These are phyloP conservation scores for Pisolithus orientalis DNA, from an alignment of 768 basidiomycete genomes.

Conservation along the genomic window DNA sequence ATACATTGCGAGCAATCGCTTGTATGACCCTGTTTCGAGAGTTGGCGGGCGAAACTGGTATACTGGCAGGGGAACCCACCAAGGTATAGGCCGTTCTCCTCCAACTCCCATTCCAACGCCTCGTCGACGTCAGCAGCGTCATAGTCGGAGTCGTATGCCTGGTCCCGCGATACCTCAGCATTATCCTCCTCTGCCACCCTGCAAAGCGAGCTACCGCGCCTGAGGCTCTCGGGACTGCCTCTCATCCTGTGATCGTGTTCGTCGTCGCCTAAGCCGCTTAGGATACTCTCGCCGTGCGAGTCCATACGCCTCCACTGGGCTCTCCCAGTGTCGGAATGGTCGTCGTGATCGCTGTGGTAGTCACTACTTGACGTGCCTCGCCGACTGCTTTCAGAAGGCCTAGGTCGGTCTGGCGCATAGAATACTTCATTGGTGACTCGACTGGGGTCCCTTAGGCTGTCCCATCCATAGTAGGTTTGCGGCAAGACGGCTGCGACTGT, in stretches of 20 bases:
- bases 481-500: conserved; percentile 24
- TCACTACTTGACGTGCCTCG: conserved; percentile 10
- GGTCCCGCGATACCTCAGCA: conserved; percentile 8
- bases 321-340: conserved; percentile 10
- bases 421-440: conserved; percentile 8
- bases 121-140: conserved; percentile 33
- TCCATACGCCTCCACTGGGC: conserved; percentile 27
- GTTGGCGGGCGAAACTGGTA: conserved; percentile 1
- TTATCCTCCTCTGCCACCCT: conserved; percentile 35
- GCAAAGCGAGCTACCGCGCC: conserved; percentile 21
- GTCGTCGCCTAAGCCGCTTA: conserved; percentile 24
- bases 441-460: conserved; percentile 15
- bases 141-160: conserved; percentile 9
- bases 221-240: conserved; percentile 32
- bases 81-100: conserved; percentile 42
- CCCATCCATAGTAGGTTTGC: conserved; percentile 13
- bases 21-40: conserved; percentile 52
- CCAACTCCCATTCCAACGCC: conserved; percentile 41
- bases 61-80: conserved; percentile 29
- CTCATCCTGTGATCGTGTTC: conserved; percentile 19
- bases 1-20: conserved; percentile 47
- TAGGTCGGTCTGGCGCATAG: neutral
- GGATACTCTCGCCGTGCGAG: conserved; percentile 27
- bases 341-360: conserved; percentile 18
- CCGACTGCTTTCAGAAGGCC: conserved; percentile 2